These are phyloP conservation scores for Canna indica DNA, from an alignment of 176 grass and related monocot species.

Conservation along the genomic window DNA sequence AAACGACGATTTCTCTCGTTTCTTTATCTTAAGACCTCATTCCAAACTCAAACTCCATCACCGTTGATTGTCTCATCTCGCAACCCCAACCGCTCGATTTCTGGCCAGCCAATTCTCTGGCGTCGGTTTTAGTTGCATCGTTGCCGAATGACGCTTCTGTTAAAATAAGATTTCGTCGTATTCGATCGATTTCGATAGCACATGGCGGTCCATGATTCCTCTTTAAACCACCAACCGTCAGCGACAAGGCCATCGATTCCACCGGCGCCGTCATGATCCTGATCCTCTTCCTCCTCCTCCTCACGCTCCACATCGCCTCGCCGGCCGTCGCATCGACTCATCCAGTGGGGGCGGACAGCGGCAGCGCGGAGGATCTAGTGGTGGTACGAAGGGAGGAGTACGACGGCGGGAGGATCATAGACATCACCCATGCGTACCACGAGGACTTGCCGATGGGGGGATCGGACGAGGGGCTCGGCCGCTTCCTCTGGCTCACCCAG, in stretches of 20 bases:
- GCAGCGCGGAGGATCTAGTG: background rate
- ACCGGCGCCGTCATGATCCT: constrained; percentile 6
- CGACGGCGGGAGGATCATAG: constrained; percentile 51
- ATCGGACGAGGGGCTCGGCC: constrained; percentile 28
- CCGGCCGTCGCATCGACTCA: background rate
- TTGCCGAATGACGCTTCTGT: no score
- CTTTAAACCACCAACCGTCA: no score
- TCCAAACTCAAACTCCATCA: no score
- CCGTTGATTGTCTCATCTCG: no score
- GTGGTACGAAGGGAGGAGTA: constrained; percentile 30
- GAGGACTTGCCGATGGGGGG: constrained; percentile 41
- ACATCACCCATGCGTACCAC: constrained; percentile 73
- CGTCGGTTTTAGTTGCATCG: no score
- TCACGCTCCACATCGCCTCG: background rate
- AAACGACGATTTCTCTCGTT: no score
- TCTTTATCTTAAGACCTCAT: no score
- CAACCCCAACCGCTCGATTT: no score
- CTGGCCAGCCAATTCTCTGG: no score
- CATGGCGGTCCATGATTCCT: no score
- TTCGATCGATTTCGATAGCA: no score
- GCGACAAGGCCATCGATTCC: background rate
- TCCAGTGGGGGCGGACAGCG: background rate
- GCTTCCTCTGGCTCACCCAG: constrained; percentile 35
- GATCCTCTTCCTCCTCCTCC: background rate
- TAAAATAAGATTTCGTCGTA: no score